Evolutionary conservation across 1,284 basidiomycete species (phyloP).

Genomic region (Blastosporella zonata): DNA sequence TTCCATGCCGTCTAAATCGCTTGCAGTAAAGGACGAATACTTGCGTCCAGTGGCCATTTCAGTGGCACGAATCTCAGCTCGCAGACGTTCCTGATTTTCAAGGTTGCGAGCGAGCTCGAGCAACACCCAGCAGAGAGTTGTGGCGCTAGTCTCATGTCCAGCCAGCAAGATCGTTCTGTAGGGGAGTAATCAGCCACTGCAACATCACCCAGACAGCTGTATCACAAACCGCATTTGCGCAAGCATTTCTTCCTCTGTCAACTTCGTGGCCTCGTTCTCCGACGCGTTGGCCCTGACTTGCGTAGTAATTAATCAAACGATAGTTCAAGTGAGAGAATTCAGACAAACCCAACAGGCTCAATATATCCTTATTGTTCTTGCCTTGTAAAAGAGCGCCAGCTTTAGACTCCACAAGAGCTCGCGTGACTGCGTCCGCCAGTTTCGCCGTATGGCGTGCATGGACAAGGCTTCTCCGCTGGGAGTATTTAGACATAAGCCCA

Average conservation of each 20-base stretch:
- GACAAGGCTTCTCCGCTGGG: conserved; percentile 34
- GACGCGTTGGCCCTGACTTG: conserved; percentile 44
- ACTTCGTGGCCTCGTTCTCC: conserved; percentile 32
- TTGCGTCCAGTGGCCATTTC: conserved; percentile 34
- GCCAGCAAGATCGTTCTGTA: conserved; percentile 40
- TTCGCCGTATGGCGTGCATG: conserved; percentile 41
- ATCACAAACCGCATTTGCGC: conserved; percentile 39
- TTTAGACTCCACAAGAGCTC: conserved; percentile 39
- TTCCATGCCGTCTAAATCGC: conserved; percentile 42
- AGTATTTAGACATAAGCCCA: conserved; percentile 39
- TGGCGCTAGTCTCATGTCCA: conserved; percentile 44
- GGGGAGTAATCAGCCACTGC: background rate
- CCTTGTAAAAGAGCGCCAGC: conserved; percentile 38
- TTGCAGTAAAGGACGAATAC: conserved; percentile 35
- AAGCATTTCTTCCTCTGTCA: conserved; percentile 41
- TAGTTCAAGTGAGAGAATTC: background rate
- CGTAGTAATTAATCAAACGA: background rate
- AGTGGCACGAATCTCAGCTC: conserved; percentile 37
- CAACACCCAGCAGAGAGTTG: conserved; percentile 40
- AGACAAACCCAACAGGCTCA: conserved; percentile 38
- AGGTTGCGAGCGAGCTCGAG: conserved; percentile 38
- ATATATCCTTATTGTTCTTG: conserved; percentile 39
- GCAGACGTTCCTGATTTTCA: conserved; percentile 35
- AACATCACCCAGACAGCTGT: background rate
- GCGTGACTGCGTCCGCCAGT: conserved; percentile 38